Conservation (phyloP, 1,284 basidiomycete genomes). For the Coriolopsis trogii region DNA sequence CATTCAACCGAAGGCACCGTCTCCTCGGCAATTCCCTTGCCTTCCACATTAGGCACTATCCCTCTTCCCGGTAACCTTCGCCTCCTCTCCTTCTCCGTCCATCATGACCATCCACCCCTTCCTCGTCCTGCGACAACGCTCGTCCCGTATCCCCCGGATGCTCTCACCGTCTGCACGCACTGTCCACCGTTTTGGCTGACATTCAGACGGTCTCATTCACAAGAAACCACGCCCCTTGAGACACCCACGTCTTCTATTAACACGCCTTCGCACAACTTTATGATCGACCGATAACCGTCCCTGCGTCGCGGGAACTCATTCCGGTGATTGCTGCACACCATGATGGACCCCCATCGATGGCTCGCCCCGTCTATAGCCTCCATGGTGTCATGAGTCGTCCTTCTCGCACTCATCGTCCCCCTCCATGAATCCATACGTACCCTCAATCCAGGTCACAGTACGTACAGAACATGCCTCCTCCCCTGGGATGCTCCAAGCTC, state of each 20-base stretch:
- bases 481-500: conserved; percentile 6
- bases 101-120: background rate
- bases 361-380: conserved; percentile 17
- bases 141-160: too few relatives aligned
- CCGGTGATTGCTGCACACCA: conserved; percentile 10
- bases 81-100: conserved; percentile 1
- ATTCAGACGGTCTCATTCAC: conserved; percentile 5
- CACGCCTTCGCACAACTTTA: conserved; percentile 8
- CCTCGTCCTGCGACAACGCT: background rate
- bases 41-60: conserved; percentile 4
- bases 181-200: background rate
- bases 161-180: background rate
- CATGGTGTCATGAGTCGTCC: conserved; percentile 17
- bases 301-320: conserved; percentile 19
- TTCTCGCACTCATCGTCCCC: conserved; percentile 5
- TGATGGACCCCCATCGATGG: conserved; percentile 15
- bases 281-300: conserved; percentile 22
- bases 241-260: background rate
- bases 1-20: background rate
- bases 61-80: conserved; percentile 11
- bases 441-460: conserved; percentile 14
- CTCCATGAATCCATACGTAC: conserved; percentile 3
- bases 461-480: conserved; percentile 21
- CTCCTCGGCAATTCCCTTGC: conserved; percentile 10
- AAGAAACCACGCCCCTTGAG: background rate